Evolutionary conservation across 208 protist genomes (phyloP).

Genomic region (Zelonia costaricensis): DNA sequence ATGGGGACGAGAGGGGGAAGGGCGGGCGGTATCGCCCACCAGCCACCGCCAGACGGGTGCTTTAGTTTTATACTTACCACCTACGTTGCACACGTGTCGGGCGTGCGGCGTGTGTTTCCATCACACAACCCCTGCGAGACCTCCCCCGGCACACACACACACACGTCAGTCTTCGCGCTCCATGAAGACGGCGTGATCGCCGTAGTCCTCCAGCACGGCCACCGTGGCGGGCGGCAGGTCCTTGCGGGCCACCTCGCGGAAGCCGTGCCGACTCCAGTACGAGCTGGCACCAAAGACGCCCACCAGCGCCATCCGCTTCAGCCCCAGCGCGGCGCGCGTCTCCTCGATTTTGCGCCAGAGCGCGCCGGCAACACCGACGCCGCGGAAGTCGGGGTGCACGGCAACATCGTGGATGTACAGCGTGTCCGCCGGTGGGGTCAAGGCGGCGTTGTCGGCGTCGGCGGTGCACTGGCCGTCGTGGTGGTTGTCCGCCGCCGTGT

Average conservation of each 20-base stretch:
- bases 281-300: conserved; percentile 25
- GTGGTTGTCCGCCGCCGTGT: conserved; percentile 1
- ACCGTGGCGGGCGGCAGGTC: conserved; percentile 13
- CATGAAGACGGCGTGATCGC: conserved; percentile 33
- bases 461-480: not conserved
- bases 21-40: too few species aligned
- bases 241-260: conserved; percentile 12
- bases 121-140: too few species aligned
- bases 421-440: conserved; percentile 11
- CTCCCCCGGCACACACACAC: not conserved
- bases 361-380: conserved; percentile 10
- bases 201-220: conserved; percentile 24
- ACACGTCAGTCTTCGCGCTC: conserved; percentile 15
- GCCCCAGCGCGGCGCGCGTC: conserved; percentile 5
- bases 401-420: conserved; percentile 38
- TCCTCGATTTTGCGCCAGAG: conserved; percentile 12
- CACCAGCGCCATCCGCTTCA: conserved; percentile 28
- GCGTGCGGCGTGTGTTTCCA: too few species aligned
- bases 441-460: not conserved
- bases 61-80: too few species aligned
- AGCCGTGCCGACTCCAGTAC: conserved; percentile 24
- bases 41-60: too few species aligned
- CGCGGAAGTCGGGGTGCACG: conserved; percentile 25
- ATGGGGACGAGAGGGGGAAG: too few species aligned
- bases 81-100: too few species aligned